These are phyloP conservation scores for Leishmania guyanensis DNA, from an alignment of 208 protist species.

Conservation along the genomic window DNA sequence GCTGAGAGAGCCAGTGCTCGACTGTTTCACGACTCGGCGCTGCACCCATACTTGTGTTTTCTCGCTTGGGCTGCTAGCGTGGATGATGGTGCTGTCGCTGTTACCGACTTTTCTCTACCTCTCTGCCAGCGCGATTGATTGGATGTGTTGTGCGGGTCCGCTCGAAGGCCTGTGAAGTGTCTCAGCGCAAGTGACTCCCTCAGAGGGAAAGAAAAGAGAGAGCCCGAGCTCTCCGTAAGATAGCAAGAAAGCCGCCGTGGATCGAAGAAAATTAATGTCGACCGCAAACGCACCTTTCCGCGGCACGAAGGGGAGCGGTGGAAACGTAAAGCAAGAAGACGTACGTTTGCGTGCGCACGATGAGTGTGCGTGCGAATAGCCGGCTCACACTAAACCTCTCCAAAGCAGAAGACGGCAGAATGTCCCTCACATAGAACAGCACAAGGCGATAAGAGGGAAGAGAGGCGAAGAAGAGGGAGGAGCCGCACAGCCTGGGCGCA, in stretches of 20 bases:
- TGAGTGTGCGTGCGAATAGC: background rate
- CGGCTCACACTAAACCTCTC: background rate
- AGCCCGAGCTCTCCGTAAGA: background rate
- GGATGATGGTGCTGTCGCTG: background rate
- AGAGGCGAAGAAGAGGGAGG: background rate
- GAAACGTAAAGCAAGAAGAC: background rate
- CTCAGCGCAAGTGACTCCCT: background rate
- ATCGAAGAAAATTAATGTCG: background rate
- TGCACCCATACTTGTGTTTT: constrained; percentile 46
- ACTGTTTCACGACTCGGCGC: constrained; percentile 54
- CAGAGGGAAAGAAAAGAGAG: background rate
- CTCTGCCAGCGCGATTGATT: background rate
- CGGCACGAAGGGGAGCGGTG: background rate
- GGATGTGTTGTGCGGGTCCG: background rate
- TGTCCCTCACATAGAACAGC: background rate
- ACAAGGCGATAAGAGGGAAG: background rate
- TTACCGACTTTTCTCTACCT: no score
- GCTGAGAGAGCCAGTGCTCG: constrained; percentile 26
- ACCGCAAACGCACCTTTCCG: background rate
- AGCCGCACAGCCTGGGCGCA: background rate
- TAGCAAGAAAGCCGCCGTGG: background rate
- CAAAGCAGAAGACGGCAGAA: background rate
- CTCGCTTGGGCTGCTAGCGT: background rate
- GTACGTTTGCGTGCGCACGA: background rate
- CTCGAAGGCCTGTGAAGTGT: background rate